Conservation (phyloP, 2,329 filamentous ascomycete species). For the Colletotrichum graminicola region DNA sequence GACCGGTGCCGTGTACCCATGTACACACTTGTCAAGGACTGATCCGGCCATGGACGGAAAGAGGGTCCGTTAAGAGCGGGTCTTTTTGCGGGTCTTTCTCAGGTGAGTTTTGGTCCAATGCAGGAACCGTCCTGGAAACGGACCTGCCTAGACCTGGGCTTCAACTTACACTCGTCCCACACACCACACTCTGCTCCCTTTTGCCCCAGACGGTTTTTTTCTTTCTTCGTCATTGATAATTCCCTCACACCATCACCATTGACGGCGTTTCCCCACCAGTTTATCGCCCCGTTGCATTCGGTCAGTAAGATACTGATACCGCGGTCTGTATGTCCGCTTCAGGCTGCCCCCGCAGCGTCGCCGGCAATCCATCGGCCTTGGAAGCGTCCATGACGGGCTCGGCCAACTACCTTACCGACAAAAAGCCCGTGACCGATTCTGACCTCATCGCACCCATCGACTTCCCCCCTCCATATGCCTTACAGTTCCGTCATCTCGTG, state of each 20-base stretch:
- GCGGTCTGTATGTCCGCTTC: constrained; percentile 16
- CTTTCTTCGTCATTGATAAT: constrained; percentile 16
- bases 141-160: neutral
- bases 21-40: too few relatives aligned
- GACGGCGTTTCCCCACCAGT: constrained; percentile 27
- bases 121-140: constrained; percentile 14
- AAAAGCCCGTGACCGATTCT: constrained; percentile 6
- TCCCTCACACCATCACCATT: constrained; percentile 39
- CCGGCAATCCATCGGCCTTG: constrained; percentile 12
- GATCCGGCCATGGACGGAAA: neutral
- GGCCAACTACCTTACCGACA: neutral
- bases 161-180: neutral
- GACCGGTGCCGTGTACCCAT: neutral
- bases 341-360: constrained; percentile 23
- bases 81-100: constrained; percentile 10
- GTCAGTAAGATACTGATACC: constrained; percentile 8
- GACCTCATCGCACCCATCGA: constrained; percentile 28
- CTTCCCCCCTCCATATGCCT: constrained; percentile 12
- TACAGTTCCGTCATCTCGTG: constrained; percentile 13
- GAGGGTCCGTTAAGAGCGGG: constrained; percentile 20
- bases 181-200: constrained; percentile 11
- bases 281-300: constrained; percentile 5
- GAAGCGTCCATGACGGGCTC: neutral
- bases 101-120: constrained; percentile 18
- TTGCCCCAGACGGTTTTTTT: neutral